These are phyloP conservation scores for Acanthamoeba lenticulata DNA, from an alignment of 208 protist genomes.

Conservation along the genomic window DNA sequence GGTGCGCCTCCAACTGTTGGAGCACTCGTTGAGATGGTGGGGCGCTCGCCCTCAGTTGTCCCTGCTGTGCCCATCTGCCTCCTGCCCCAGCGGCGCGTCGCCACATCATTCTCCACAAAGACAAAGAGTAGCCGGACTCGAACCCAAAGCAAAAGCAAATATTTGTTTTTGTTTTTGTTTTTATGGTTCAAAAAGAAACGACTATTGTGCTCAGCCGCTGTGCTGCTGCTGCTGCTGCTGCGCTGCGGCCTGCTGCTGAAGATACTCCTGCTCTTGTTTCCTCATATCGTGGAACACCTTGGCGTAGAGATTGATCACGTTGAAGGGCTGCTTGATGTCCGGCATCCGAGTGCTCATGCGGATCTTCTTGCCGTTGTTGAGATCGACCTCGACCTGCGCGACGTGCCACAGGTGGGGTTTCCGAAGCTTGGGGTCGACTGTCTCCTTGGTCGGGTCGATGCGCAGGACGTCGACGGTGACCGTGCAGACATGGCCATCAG, in stretches of 20 bases:
- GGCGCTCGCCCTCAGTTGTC: too few species aligned
- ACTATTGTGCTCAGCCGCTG: too few species aligned
- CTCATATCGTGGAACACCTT: neutral
- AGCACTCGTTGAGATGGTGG: neutral
- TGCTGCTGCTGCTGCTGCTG: too few species aligned
- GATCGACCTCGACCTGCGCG: conserved; percentile 29
- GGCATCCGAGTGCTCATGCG: neutral
- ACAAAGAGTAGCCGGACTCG: too few species aligned
- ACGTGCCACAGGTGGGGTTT: conserved; percentile 22
- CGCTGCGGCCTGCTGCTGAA: neutral
- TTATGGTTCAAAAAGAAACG: too few species aligned
- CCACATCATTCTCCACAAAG: too few species aligned
- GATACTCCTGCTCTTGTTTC: neutral
- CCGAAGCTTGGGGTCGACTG: neutral
- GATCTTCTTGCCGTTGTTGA: conserved; percentile 33
- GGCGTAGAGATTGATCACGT: neutral
- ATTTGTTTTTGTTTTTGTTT: too few species aligned
- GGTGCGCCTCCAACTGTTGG: neutral
- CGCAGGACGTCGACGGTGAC: conserved; percentile 11
- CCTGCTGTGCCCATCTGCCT: too few species aligned
- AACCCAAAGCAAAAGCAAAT: too few species aligned
- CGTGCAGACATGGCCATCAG: neutral
- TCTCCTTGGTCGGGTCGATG: neutral
- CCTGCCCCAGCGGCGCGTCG: too few species aligned
- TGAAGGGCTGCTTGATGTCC: conserved; percentile 13